Evolutionary conservation across 2,329 filamentous ascomycete species (phyloP), one percentile per base, ranked within the genome.

Genomic region (Paramyrothecium sp.): DNA sequence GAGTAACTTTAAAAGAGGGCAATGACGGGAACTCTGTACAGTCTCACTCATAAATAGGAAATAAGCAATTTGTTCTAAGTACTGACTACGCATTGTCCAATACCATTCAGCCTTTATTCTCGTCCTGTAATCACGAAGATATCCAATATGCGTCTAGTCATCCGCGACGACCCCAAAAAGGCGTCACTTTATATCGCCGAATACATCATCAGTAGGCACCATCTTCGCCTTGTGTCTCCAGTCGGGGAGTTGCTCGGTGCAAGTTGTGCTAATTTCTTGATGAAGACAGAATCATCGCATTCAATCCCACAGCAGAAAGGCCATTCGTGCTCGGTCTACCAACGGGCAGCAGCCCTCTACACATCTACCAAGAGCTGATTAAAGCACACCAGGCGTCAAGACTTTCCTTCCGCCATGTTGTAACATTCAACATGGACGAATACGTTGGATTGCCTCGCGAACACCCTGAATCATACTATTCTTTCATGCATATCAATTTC

Each of bases 351-450:
- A 66, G 64, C 19, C 64, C 64, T 2, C 52, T 63, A 1, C 51
- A 50, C 47, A 57, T 66, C 11, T 66, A 66, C 20, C 72, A 83
- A 84, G n/a, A n/a, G 8, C 46, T 58, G 17, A 23, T 54, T n/a
- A 19, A 26, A 12, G 56, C 19, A n/a, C 52, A 44, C 26, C 17
- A 33, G 16, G 23, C 26, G 16, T 22, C 19, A 5, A 38, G 26
- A 4, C 12, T 58, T 13, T 58, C 56, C 2, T 58, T 58, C 23
- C 8, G 19, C 65, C 81, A 92, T 86, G 88, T 92, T 65, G 79
- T 92, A 62, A 92, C 89, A 3, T 92, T 92, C 79, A 89, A 90
- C 70, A 89, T 91, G 89, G 89, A 92, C 73, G 89, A 92, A 75
- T 92, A 92, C 69, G 87, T 92, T 61, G 87, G 85, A 51, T 81